A percentile compares a stretch with the other conserved stretches of the same genome.
Evolutionary conservation across 306 rosid species (phyloP).

Genomic region (Erythrophleum fordii): DNA sequence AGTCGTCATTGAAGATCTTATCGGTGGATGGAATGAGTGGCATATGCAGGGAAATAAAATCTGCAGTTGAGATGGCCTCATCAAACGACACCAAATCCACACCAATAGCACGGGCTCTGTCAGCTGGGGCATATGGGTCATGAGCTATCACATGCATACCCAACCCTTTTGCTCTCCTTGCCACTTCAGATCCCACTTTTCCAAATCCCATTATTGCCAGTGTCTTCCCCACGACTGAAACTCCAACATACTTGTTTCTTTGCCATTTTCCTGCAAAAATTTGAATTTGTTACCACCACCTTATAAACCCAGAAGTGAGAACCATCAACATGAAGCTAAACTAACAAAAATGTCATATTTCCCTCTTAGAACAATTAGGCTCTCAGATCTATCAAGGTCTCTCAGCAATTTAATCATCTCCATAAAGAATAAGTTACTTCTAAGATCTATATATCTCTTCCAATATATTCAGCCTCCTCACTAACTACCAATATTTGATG

Average conservation of each 20-base stretch:
- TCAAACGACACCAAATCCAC: conserved; percentile 86
- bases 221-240: conserved; percentile 91
- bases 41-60: conserved; percentile 91
- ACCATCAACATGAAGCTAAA: too few species aligned
- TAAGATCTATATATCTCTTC: neutral
- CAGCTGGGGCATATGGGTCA: conserved; percentile 93
- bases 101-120: conserved; percentile 89
- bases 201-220: conserved; percentile 90
- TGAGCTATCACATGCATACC: conserved; percentile 92
- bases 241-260: conserved; percentile 90
- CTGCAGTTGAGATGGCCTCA: conserved; percentile 72
- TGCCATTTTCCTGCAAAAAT: conserved; percentile 73
- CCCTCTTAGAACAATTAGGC: neutral
- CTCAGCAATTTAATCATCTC: neutral
- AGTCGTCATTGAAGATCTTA: conserved; percentile 71
- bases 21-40: conserved; percentile 85
- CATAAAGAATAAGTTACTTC: neutral
- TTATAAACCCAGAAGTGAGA: too few species aligned
- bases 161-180: conserved; percentile 86
- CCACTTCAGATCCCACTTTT: conserved; percentile 94
- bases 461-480: neutral
- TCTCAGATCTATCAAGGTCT: neutral
- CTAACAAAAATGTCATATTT: too few species aligned
- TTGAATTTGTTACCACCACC: neutral
- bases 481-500: neutral